A percentile compares a stretch with the other conserved stretches of the same genome.
phyloP scores from a whole-genome alignment of 192 early-diverging fungal genomes.

The Gaertneriomyces sp. region DNA sequence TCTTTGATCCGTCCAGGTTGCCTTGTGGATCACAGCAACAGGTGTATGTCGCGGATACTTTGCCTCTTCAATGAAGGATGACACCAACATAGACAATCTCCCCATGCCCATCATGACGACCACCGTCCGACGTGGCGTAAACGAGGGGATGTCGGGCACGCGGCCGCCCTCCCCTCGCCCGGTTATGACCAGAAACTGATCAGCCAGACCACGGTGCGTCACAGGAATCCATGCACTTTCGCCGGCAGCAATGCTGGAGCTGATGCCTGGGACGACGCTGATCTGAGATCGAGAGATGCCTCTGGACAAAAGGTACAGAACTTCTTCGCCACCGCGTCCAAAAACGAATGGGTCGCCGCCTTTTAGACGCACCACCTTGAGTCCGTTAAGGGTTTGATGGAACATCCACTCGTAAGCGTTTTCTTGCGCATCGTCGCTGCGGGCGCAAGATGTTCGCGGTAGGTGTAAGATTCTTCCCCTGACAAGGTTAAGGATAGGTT shows the following conservation, averaged over 20 bases:
- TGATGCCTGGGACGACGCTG: conserved; percentile 75
- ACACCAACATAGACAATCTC: conserved; percentile 60
- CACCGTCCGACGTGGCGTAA: conserved; percentile 62
- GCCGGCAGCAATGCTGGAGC: conserved; percentile 72
- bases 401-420: conserved; percentile 69
- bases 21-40: conserved; percentile 75
- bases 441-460: conserved; percentile 58
- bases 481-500: conserved; percentile 58
- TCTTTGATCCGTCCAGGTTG: conserved; percentile 57
- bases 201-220: conserved; percentile 79
- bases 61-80: conserved; percentile 54
- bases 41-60: conserved; percentile 69
- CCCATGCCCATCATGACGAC: conserved; percentile 84
- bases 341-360: conserved; percentile 91
- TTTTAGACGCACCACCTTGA: conserved; percentile 79
- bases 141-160: conserved; percentile 70
- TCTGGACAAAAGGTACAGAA: conserved; percentile 63
- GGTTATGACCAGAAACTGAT: conserved; percentile 78
- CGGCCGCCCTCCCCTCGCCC: conserved; percentile 72
- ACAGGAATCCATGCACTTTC: conserved; percentile 71
- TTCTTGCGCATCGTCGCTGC: conserved; percentile 69
- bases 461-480: conserved; percentile 47
- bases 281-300: conserved; percentile 66
- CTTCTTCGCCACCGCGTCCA: conserved; percentile 87
- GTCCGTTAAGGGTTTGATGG: conserved; percentile 59